Evolutionary conservation across 2,329 filamentous ascomycete genomes (phyloP), one percentile per base, ranked within the genome.

Genomic region (Trichoderma koningii): DNA sequence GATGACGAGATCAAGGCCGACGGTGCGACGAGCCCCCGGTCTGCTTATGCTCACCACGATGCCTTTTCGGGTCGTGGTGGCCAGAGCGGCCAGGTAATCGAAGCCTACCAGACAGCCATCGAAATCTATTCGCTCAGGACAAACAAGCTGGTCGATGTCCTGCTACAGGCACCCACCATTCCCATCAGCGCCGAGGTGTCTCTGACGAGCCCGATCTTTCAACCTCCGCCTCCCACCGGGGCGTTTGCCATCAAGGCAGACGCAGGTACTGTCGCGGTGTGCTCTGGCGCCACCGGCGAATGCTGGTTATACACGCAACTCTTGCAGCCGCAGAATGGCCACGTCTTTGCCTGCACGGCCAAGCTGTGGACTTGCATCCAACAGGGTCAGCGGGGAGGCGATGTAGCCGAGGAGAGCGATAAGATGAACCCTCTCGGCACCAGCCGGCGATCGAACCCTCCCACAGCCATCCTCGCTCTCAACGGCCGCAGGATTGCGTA

Each of bases 351-450:
- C 44, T 97, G 93, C 71, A 82, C 95, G 63, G 93, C 89, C 21
- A 99, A 99, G 78, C 80, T 96, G 19, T 99, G 95, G 95, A 97
- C 95, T 0, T 89, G 88, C 51, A 81, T 97, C 30, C 91, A 95
- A 73, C 84, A 87, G 69, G 79, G 80, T 34, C 76, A 80, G 19
- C 81, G 82, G 66, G 79, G 79, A 26, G 26, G 50, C 15, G 81
- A 85, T 34, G 74, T 79, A 28, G 70, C 77, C 1, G 79, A 82
- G 65, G 84, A 86, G 66, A 70, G 74, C 17, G 81, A 82, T 66
- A 77, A 78, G 65, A 68, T 67, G 44, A 75, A 75, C 44, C 73
- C 77, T 28, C 74, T 73, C 23, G 71, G 77, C 1, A 67, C 76
- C 52, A 75, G 78, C 38, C 73, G 76, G 50, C 78, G 80, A 44